Percentiles rank a stretch among this genome's conserved stretches.
phyloP scores from a whole-genome alignment of 2,329 filamentous ascomycete genomes.

The Monilinia aucupariae region DNA sequence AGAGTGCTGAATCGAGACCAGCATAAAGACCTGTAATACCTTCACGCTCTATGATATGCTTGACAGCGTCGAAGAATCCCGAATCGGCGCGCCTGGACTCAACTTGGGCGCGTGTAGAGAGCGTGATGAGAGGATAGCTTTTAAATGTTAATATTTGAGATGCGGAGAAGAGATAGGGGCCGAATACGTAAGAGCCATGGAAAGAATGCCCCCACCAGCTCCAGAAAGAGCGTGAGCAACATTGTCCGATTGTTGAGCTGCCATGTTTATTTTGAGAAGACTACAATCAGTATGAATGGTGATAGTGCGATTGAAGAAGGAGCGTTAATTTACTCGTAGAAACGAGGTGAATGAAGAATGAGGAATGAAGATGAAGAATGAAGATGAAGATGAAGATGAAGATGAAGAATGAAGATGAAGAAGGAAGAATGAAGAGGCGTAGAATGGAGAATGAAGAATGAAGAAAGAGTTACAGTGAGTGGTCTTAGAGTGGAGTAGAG shows the following conservation, averaged over 20 bases:
- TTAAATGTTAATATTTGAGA: constrained; percentile 15
- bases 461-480: too few species aligned
- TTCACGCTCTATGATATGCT: constrained; percentile 84
- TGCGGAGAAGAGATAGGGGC: constrained; percentile 16
- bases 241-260: constrained; percentile 74
- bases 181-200: constrained; percentile 85
- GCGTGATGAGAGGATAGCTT: constrained; percentile 92
- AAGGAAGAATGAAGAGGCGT: background rate
- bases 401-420: too few species aligned
- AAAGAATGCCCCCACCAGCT: constrained; percentile 86
- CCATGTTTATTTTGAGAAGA: constrained; percentile 19
- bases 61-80: constrained; percentile 75
- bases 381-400: too few species aligned
- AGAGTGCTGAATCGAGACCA: constrained; percentile 87
- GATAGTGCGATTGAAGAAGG: background rate
- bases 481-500: too few species aligned
- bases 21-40: constrained; percentile 85
- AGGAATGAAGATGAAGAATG: too few species aligned
- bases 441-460: constrained; percentile 16
- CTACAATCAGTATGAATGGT: constrained; percentile 13
- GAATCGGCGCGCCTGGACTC: constrained; percentile 91
- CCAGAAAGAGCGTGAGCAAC: constrained; percentile 92
- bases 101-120: constrained; percentile 95
- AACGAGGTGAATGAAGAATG: background rate
- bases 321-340: background rate